phyloP scores from a whole-genome alignment of 2,329 filamentous ascomycete species.

The Trichoderma harzianum region DNA sequence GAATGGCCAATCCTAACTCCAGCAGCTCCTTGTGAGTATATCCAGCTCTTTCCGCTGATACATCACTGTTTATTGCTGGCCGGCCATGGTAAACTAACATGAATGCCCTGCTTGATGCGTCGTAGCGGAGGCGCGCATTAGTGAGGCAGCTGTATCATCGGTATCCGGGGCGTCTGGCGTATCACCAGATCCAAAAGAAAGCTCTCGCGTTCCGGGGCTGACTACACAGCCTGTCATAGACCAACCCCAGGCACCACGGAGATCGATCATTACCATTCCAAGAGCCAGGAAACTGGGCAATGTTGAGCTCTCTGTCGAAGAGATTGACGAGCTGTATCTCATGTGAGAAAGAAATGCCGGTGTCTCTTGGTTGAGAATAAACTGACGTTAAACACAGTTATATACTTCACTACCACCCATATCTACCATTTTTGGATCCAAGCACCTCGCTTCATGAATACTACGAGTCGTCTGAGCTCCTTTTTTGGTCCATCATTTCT shows the following conservation, averaged over 20 bases:
- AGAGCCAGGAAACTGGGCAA: background rate
- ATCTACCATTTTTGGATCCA: conserved; percentile 1
- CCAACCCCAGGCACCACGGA: background rate
- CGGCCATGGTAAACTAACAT: background rate
- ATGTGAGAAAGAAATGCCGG: background rate
- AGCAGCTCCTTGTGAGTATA: conserved; percentile 1
- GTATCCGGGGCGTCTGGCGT: background rate
- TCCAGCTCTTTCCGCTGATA: background rate
- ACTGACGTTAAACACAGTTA: background rate
- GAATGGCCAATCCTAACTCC: conserved; percentile 1
- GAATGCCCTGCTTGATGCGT: background rate
- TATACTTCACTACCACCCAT: conserved; percentile 5
- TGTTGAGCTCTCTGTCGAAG: conserved; percentile 8
- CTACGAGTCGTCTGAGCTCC: background rate
- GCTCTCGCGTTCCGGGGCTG: background rate
- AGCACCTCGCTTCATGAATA: background rate
- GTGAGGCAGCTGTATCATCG: background rate
- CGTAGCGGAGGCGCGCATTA: background rate
- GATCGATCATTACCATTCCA: background rate
- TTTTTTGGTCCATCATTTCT: conserved; percentile 11
- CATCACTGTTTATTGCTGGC: background rate
- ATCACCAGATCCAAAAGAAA: background rate
- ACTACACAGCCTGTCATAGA: conserved; percentile 9
- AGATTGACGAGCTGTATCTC: conserved; percentile 8
- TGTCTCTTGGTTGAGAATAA: background rate